Percentiles rank a stretch among this genome's conserved stretches.
Conservation (phyloP, 306 rosid species). For the Abrus pulchellus region DNA sequence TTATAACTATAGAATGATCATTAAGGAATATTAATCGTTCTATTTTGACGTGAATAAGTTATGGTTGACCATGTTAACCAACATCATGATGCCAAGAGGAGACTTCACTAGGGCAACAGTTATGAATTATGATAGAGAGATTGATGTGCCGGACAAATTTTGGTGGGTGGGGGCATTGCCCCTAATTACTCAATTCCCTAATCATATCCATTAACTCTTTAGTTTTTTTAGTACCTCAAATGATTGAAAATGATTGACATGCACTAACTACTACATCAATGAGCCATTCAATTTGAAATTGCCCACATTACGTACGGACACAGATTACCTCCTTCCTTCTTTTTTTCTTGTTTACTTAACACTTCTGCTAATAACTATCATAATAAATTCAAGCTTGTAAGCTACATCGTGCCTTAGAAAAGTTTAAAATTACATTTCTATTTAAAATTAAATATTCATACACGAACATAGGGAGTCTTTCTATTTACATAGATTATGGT, state of each 20-base stretch:
- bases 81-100: conserved; percentile 40
- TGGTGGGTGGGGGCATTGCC: conserved; percentile 58
- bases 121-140: conserved; percentile 20
- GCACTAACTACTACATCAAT: conserved; percentile 48
- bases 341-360: background rate
- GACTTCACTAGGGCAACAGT: conserved; percentile 25
- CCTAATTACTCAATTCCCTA: conserved; percentile 51
- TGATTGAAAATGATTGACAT: conserved; percentile 71
- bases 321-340: conserved; percentile 13
- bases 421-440: background rate
- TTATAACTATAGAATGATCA: conserved; percentile 2
- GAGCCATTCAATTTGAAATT: conserved; percentile 27
- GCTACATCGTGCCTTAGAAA: background rate
- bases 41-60: conserved; percentile 44
- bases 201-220: conserved; percentile 47
- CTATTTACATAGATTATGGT: background rate
- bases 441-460: background rate
- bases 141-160: conserved; percentile 37
- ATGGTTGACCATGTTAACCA: conserved; percentile 45
- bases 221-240: conserved; percentile 50
- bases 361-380: background rate
- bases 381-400: background rate
- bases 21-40: conserved; percentile 43
- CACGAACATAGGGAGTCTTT: background rate
- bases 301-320: conserved; percentile 1